Base-by-base conservation (phyloP, 331 rosid genomes). In the Prunus yedoensis region DNA sequence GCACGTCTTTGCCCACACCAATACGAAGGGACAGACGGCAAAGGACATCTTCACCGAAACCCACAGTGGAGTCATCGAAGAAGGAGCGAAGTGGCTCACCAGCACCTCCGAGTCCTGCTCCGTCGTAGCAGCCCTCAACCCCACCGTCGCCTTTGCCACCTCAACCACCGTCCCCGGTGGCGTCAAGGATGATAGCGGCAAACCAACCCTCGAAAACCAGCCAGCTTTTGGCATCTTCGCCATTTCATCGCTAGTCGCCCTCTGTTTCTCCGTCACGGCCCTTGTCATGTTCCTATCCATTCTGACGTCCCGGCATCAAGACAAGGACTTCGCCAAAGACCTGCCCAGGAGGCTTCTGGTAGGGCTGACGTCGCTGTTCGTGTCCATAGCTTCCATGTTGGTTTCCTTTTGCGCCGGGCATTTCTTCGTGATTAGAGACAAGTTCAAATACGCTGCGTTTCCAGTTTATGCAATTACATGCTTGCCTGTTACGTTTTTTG, bases 101-200 rank as follows among this genome's bases (percentile, higher is more conserved):
- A 21, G 21, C 21, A 21, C 21, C 21, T 21, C 21, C 21, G 21
- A 21, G 21, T 21, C 21, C 21, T 21, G 89, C 82, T 87, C 93
- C 0, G 18, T 85, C 5, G 87, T 87, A 16, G 88, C 88, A 3
- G 86, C 88, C 38, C 75, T 89, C 41, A 71, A 87, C 8, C 89
- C 89, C 52, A 77, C 91, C 0, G 85, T 87, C 0, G 89, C 88
- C 54, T 89, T 83, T 20, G 79, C 89, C 70, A 77, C 89, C 10
- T 47, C 85, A 17, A 27, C 85, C 28, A 77, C 84, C 0, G 67
- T 87, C 50, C 93, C 93, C 0, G 89, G 89, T 0, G 89, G 90
- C 2, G 71, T 47, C 54, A 12, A 52, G 0, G n/a, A 66, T 0
- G 1, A 4, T 0, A 77, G 27, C 8, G 89, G 93, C n/a, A 45